Percentiles rank a stretch among this genome's conserved stretches.
phyloP scores from a whole-genome alignment of 495 filamentous ascomycete genomes.

The Hypomontagnella submonticulosa region DNA sequence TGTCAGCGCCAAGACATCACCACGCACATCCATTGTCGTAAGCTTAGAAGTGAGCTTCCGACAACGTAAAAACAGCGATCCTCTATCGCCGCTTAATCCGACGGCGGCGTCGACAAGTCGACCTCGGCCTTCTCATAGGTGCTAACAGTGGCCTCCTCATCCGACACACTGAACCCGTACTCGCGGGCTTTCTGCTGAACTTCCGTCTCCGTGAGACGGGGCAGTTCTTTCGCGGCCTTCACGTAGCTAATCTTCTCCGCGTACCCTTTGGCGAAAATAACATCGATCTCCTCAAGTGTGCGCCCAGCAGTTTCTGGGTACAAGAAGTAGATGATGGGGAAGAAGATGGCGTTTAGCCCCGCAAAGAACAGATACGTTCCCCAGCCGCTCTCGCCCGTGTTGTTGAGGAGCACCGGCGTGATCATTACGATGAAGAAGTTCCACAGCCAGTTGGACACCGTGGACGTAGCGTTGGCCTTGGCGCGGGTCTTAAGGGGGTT shows the following conservation, averaged over 20 bases:
- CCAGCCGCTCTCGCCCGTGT: slow-evolving; percentile 68
- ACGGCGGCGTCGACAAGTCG: slow-evolving; percentile 21
- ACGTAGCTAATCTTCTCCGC: slow-evolving; percentile 76
- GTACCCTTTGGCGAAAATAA: slow-evolving; percentile 76
- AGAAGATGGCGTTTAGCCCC: slow-evolving; percentile 69
- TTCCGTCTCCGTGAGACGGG: slow-evolving; percentile 67
- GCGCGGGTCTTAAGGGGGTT: slow-evolving; percentile 73
- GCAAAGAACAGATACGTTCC: slow-evolving; percentile 78
- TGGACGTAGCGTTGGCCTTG: slow-evolving; percentile 73
- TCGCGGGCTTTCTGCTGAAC: slow-evolving; percentile 66
- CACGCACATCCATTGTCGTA: slow-evolving; percentile 20
- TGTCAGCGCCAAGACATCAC: slow-evolving; percentile 10
- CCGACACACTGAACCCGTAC: slow-evolving; percentile 59
- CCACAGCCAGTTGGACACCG: slow-evolving; percentile 77
- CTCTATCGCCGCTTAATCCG: slow-evolving; percentile 20
- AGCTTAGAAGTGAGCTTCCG: slow-evolving; percentile 2
- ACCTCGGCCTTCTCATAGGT: slow-evolving; percentile 35
- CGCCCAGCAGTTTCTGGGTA: slow-evolving; percentile 79
- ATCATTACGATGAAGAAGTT: slow-evolving; percentile 62
- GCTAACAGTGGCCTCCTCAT: slow-evolving; percentile 38
- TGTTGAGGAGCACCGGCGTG: slow-evolving; percentile 74
- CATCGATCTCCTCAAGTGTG: slow-evolving; percentile 77
- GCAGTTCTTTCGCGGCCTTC: slow-evolving; percentile 68
- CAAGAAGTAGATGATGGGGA: slow-evolving; percentile 74
- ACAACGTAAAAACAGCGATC: background rate